phyloP scores from a whole-genome alignment of 805 yeast species.

The Wickerhamomyces rabaulensis region DNA sequence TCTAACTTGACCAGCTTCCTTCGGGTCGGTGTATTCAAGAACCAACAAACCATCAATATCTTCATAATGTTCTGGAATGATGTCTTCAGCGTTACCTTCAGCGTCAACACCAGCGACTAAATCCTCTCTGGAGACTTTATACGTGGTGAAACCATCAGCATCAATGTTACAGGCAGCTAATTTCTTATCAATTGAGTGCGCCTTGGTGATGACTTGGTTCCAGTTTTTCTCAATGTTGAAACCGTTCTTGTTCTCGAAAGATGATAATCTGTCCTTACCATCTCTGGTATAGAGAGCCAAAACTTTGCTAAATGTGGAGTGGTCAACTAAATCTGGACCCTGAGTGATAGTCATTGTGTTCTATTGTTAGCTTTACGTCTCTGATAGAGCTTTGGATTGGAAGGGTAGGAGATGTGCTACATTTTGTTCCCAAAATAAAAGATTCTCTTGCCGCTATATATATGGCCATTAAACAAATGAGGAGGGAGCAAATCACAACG shows the following conservation, averaged over 20 bases:
- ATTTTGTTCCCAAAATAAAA: not conserved
- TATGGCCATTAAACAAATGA: not conserved
- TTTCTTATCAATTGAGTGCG: not conserved
- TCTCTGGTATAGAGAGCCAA: constrained; percentile 33
- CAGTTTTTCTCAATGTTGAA: constrained; percentile 27
- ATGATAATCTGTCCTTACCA: constrained; percentile 13
- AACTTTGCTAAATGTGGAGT: constrained; percentile 35
- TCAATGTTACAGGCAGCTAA: not conserved
- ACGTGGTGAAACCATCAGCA: not conserved
- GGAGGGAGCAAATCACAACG: not conserved
- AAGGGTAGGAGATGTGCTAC: too few species aligned
- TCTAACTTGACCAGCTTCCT: constrained; percentile 29
- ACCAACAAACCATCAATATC: constrained; percentile 23
- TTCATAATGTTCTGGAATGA: constrained; percentile 11
- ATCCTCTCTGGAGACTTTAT: constrained; percentile 4
- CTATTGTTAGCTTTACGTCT: not conserved
- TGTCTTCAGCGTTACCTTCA: constrained; percentile 2
- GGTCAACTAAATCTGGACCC: constrained; percentile 10
- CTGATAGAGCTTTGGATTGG: not conserved
- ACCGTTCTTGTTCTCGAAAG: constrained; percentile 29
- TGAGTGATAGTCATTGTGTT: not conserved
- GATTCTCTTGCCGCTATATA: not conserved
- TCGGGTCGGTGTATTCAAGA: constrained; percentile 26
- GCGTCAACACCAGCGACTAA: not conserved
- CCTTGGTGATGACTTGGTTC: constrained; percentile 9